Evolutionary conservation across 805 yeast species (phyloP), one percentile per base, ranked within the genome.

Genomic region (Saccharomycopsis sp.): DNA sequence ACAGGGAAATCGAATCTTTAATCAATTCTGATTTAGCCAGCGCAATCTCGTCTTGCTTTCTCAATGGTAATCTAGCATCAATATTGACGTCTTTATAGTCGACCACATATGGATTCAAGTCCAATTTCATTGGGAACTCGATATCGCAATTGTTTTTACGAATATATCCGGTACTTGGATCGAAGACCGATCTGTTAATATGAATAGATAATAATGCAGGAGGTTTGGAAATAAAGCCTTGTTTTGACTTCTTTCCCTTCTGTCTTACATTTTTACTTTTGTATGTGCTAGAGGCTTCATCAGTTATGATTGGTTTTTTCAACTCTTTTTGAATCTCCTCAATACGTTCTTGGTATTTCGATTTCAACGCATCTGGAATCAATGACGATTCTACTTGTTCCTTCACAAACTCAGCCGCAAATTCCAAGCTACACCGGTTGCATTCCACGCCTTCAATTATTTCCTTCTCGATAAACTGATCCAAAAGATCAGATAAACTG

Each of bases 401-500:
- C 19, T 65, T 55, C 38, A 86, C 71, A 62, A 78, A 83, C n/a
- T 75, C 78, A 55, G 71, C 73, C 12, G 88, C 85, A 59, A 84
- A 84, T 29, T 71, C 70, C 64, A 93, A 75, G 2, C 96, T 93
- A 75, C 98, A 93, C 66, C 98, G 78, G 67, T 92, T 90, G 75
- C 99, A 93, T 71, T 91, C 93, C 42, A 93, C 99, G 52, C 91
- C 97, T 64, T 89, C 92, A 59, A 93, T 91, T 22, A 87, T 82
- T 68, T 93, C 99, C 47, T 92, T 89, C 58, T 81, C 78, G 3
- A 78, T 81, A 89, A 91, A 89, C 50, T 83, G 82, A 52, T 78
- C 74, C 62, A 89, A 70, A 56, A 88, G 74, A 17, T 79, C 82
- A 3, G 79, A 70, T 57, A 88, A 72, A 52, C 73, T 72, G 42